A percentile compares a stretch with the other conserved stretches of the same genome.
These are phyloP conservation scores for Chrysoporthe austroafricana DNA, from an alignment of 2,329 filamentous ascomycete species.

Conservation along the genomic window DNA sequence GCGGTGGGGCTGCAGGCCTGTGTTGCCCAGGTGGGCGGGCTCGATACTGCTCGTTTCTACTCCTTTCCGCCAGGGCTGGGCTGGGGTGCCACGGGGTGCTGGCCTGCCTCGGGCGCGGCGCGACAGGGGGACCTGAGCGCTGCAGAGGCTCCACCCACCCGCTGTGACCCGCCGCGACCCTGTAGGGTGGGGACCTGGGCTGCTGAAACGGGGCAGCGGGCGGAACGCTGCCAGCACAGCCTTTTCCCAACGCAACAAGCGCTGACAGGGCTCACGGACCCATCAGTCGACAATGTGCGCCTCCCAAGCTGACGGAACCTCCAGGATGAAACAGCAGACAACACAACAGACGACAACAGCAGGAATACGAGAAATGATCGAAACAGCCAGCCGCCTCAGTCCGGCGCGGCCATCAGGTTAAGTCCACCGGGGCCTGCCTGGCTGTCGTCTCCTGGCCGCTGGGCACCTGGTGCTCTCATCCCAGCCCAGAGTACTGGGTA, in stretches of 20 bases:
- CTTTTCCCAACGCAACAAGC: conserved; percentile 10
- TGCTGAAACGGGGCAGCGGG: conserved; percentile 1
- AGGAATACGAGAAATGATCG: neutral
- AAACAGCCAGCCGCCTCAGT: neutral
- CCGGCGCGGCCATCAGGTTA: neutral
- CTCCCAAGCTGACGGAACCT: neutral
- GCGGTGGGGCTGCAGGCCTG: neutral
- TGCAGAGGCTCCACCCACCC: conserved; percentile 2
- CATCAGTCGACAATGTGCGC: neutral
- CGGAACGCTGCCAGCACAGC: conserved; percentile 11
- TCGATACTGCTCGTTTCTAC: neutral
- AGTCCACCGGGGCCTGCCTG: neutral
- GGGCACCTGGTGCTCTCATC: neutral
- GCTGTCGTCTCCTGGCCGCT: neutral
- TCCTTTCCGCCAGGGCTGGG: conserved; percentile 9
- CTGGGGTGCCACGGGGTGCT: neutral
- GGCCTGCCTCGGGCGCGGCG: conserved; percentile 1
- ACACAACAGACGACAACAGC: neutral
- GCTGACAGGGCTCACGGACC: conserved; percentile 4
- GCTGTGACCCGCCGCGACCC: neutral
- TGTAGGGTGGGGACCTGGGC: neutral
- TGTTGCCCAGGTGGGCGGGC: neutral
- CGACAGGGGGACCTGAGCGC: neutral
- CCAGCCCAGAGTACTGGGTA: no score
- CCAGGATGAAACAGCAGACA: conserved; percentile 7